Conservation (phyloP, 371 early-diverging fungal species). For the Cokeromyces recurvatus region DNA sequence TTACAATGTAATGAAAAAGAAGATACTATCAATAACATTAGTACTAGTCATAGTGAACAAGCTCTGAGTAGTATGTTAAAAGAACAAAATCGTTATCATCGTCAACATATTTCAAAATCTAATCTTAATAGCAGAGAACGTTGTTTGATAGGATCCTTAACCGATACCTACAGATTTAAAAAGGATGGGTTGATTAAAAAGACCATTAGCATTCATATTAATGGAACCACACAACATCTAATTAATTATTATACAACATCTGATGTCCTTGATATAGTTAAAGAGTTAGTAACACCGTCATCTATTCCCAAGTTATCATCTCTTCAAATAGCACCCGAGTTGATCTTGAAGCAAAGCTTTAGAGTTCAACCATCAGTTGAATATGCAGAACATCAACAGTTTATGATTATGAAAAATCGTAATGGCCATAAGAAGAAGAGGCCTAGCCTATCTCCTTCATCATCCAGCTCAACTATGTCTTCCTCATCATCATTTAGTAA, state of each 20-base stretch:
- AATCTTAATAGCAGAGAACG: neutral
- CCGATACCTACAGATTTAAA: conserved; percentile 63
- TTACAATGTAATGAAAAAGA: too few relatives aligned
- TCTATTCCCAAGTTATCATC: conserved; percentile 41
- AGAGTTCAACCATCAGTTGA: conserved; percentile 46
- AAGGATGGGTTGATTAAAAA: conserved; percentile 81
- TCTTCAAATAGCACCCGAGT: conserved; percentile 48
- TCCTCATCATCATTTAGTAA: neutral
- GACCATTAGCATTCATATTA: conserved; percentile 73
- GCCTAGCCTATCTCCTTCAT: conserved; percentile 16
- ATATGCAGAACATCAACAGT: conserved; percentile 14
- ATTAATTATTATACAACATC: conserved; percentile 82
- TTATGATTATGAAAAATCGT: too few relatives aligned
- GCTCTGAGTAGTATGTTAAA: too few relatives aligned
- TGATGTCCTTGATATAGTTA: conserved; percentile 46
- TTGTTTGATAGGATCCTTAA: conserved; percentile 57
- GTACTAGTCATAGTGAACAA: too few relatives aligned
- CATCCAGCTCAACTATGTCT: conserved; percentile 4
- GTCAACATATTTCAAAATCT: neutral
- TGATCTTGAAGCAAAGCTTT: conserved; percentile 53
- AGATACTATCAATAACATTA: too few relatives aligned
- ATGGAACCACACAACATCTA: conserved; percentile 74
- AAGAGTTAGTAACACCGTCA: conserved; percentile 50
- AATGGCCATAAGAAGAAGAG: neutral
- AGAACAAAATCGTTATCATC: too few relatives aligned